Percentiles rank a stretch among this genome's conserved stretches.
Evolutionary conservation across 2,329 filamentous ascomycete genomes (phyloP).

Genomic region (Dothideomycetes sp.): DNA sequence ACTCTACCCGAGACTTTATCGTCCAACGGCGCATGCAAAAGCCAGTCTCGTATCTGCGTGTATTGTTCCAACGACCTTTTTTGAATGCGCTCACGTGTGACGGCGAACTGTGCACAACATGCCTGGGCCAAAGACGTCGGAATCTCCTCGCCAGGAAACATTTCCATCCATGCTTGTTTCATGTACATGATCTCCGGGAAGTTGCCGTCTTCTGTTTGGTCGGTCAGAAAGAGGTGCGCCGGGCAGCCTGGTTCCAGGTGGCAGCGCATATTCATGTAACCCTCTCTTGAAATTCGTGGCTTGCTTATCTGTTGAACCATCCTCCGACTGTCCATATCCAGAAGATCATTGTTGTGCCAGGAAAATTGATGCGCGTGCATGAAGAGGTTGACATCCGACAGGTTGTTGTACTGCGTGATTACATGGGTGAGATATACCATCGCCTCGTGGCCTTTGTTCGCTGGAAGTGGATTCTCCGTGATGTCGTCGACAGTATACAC

Average conservation of each 20-base stretch:
- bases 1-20: conserved; percentile 50
- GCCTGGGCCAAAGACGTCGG: conserved; percentile 48
- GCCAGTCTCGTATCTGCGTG: conserved; percentile 51
- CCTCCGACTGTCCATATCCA: conserved; percentile 18
- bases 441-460: conserved; percentile 37
- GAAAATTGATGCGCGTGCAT: conserved; percentile 20
- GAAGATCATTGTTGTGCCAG: conserved; percentile 23
- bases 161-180: conserved; percentile 5
- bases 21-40: conserved; percentile 45
- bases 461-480: conserved; percentile 6
- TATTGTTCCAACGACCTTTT: conserved; percentile 45
- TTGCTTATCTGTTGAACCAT: conserved; percentile 18
- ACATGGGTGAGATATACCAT: conserved; percentile 41
- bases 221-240: conserved; percentile 18
- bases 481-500: conserved; percentile 31
- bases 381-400: conserved; percentile 20
- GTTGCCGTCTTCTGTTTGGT: conserved; percentile 3
- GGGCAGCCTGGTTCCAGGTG: conserved; percentile 20
- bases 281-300: conserved; percentile 16
- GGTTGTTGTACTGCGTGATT: conserved; percentile 35
- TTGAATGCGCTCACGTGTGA: conserved; percentile 48
- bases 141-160: conserved; percentile 12
- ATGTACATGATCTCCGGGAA: conserved; percentile 1
- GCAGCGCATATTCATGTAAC: conserved; percentile 24
- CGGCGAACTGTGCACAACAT: conserved; percentile 56